phyloP scores from a whole-genome alignment of 495 filamentous ascomycete species.

The Penicillium tannophilum region DNA sequence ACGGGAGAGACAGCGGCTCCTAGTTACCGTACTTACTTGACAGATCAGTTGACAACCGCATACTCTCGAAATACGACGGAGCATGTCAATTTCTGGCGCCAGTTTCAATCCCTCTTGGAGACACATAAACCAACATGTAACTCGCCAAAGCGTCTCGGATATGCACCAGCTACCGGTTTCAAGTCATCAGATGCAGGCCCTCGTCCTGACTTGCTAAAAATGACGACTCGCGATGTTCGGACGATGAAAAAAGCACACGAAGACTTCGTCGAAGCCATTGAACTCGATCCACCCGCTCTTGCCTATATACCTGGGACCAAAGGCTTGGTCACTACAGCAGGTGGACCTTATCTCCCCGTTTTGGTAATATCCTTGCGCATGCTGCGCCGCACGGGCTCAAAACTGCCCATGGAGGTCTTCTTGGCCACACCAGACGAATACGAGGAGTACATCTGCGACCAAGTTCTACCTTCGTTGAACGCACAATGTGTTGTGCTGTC shows the following conservation, averaged over 20 bases:
- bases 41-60: not conserved
- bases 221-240: constrained; percentile 30
- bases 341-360: constrained; percentile 41
- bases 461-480: constrained; percentile 47
- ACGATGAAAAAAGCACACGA: constrained; percentile 36
- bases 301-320: constrained; percentile 39
- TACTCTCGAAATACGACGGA: constrained; percentile 7
- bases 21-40: not conserved
- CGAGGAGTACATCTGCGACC: constrained; percentile 50
- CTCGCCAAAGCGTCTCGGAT: constrained; percentile 11
- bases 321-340: constrained; percentile 48
- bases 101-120: constrained; percentile 15
- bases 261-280: constrained; percentile 40
- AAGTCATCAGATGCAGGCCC: constrained; percentile 10
- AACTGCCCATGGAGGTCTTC: constrained; percentile 57
- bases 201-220: constrained; percentile 35
- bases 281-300: constrained; percentile 33
- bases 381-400: constrained; percentile 53
- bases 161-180: constrained; percentile 13
- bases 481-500: constrained; percentile 51
- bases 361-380: constrained; percentile 52
- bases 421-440: constrained; percentile 47
- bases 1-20: not conserved
- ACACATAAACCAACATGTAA: constrained; percentile 15
- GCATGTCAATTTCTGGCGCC: constrained; percentile 17